Evolutionary conservation across 148 eudicot genomes (phyloP), one percentile per base, ranked within the genome.

Genomic region (Chenopodium suecicum): DNA sequence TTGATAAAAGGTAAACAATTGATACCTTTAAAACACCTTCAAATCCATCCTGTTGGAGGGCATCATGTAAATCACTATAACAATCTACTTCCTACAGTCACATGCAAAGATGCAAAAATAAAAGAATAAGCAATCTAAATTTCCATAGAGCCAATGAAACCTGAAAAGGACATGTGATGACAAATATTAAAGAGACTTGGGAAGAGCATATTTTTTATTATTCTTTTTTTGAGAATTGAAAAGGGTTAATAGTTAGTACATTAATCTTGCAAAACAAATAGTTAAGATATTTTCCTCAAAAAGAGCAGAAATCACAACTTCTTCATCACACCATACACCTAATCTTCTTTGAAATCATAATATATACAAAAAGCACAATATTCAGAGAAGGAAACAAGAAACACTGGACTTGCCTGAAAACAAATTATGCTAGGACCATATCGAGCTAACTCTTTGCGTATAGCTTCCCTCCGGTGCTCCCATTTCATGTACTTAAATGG

Each of bases 1-100:
- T 37, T 32, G 56, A 46, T 14, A 27, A 60, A 47, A 14, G 20
- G 48, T 47, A 34, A 32, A 60, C 56, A 62, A 62, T 68, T 11
- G 11, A 79, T 78, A 95, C 98, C 97, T 91, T 89, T 85, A 88
- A 85, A 81, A 89, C 86, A 79, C 98, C 97, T 80, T 72, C 74
- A 79, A 84, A 95, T 65, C 97, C 98, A 87, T 90, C 89, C 80
- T 84, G 84, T 60, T 80, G 84, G 12, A 95, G 93, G 78, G 81
- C 75, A 71, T 85, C 74, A 73, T 87, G 83, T 65, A 95, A 82
- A 80, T 95, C 97, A 81, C 84, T 48, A 81, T 88, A 95, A 79
- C 91, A 87, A 85, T 95, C 98, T 27, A 95, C 98, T 87, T 95
- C 98, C 98, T 95, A 85, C 74, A 80, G 71, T 52, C 46, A 82